Percentiles rank a stretch among this genome's conserved stretches.
phyloP scores from a whole-genome alignment of 768 basidiomycete genomes.

The Rhodotorula graminis region DNA sequence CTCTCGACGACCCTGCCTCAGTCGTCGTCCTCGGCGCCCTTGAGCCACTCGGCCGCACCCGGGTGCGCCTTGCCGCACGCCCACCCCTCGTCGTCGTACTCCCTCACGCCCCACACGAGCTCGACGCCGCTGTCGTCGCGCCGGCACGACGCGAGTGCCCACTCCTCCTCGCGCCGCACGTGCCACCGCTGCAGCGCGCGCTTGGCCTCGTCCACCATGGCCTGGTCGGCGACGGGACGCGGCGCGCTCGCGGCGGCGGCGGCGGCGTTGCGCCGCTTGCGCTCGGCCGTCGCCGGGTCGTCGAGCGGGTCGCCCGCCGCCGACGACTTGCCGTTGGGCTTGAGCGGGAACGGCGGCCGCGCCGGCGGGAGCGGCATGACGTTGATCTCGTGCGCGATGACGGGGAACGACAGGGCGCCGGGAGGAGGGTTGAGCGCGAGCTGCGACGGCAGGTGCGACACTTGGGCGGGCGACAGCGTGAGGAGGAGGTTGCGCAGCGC shows the following conservation, averaged over 20 bases:
- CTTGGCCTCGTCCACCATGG: conserved; percentile 1
- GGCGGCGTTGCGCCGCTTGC: neutral
- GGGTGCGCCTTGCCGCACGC: neutral
- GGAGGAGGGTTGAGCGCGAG: conserved; percentile 13
- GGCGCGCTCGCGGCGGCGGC: neutral
- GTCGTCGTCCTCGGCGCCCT: neutral
- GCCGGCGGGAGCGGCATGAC: neutral
- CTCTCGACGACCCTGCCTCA: neutral
- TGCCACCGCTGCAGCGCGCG: conserved; percentile 8
- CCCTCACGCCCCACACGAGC: neutral
- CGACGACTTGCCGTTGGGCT: neutral
- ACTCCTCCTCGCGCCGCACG: conserved; percentile 3
- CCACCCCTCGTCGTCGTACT: neutral
- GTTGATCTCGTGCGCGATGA: conserved; percentile 4
- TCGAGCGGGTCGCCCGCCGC: neutral
- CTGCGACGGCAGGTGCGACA: conserved; percentile 8
- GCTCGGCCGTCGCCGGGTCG: neutral
- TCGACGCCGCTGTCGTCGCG: neutral
- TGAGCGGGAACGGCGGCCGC: neutral
- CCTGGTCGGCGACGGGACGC: neutral
- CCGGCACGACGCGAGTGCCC: neutral
- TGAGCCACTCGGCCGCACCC: neutral
- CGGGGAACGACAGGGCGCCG: neutral
- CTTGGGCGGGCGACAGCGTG: conserved; percentile 21
- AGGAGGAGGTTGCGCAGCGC: conserved; percentile 9